A percentile compares a stretch with the other conserved stretches of the same genome.
Evolutionary conservation across 2,329 filamentous ascomycete species (phyloP).

Genomic region (Apiospora koreana): DNA sequence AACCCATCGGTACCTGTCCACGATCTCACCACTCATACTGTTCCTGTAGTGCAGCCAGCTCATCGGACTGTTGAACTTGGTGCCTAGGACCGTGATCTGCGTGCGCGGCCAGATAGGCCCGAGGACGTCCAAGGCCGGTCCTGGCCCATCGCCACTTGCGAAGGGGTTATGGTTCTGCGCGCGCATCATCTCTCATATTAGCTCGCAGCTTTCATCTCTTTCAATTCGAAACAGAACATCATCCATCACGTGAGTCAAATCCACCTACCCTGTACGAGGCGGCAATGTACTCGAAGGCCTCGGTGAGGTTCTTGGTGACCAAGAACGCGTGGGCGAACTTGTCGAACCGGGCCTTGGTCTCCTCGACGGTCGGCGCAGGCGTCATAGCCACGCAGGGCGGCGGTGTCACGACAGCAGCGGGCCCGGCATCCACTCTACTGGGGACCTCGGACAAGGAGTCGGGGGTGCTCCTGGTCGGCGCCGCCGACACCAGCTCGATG

Average conservation of each 20-base stretch:
- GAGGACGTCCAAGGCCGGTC: slow-evolving; percentile 21
- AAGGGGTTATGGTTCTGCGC: slow-evolving; percentile 24
- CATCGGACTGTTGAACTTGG: slow-evolving; percentile 18
- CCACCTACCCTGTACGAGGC: slow-evolving; percentile 19
- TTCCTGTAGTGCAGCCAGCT: slow-evolving; percentile 22
- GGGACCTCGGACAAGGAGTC: not conserved
- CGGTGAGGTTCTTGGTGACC: slow-evolving; percentile 24
- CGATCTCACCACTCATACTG: slow-evolving; percentile 19
- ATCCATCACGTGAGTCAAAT: not conserved
- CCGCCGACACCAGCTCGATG: not conserved
- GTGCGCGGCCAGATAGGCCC: slow-evolving; percentile 19
- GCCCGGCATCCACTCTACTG: not conserved
- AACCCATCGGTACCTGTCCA: slow-evolving; percentile 25
- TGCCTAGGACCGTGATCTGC: slow-evolving; percentile 19
- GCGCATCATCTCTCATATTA: not conserved
- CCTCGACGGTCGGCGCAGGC: slow-evolving; percentile 20
- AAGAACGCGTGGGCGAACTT: slow-evolving; percentile 25
- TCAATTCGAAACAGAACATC: not conserved
- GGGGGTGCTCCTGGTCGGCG: not conserved
- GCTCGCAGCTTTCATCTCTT: not conserved
- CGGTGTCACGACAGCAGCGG: slow-evolving; percentile 19
- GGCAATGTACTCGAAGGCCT: slow-evolving; percentile 25
- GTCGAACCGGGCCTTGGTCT: slow-evolving; percentile 22
- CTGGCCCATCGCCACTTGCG: slow-evolving; percentile 20
- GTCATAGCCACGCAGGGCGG: slow-evolving; percentile 21